A percentile compares a stretch with the other conserved stretches of the same genome.
phyloP scores from a whole-genome alignment of 768 basidiomycete genomes.

The Lepiota brunneoincarnata region DNA sequence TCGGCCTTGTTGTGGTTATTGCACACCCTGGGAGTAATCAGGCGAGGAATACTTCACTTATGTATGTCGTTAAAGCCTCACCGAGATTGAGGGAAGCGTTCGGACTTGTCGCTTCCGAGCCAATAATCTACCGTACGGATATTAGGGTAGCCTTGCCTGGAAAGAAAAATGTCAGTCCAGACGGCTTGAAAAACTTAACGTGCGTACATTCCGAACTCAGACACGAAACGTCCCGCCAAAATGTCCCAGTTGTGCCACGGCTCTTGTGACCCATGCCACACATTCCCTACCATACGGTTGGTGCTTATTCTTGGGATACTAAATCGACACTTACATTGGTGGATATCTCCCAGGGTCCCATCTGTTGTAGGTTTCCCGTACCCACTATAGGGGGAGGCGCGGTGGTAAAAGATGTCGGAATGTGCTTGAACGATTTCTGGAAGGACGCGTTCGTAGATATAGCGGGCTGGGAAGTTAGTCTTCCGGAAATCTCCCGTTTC shows the following conservation, averaged over 20 bases:
- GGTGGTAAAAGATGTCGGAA: conserved; percentile 76
- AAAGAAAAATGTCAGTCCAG: background rate
- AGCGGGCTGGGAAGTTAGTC: conserved; percentile 82
- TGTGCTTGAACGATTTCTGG: conserved; percentile 68
- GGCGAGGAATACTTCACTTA: background rate
- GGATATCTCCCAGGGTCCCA: conserved; percentile 79
- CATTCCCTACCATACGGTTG: conserved; percentile 58
- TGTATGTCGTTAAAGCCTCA: conserved; percentile 20
- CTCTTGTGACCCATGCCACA: conserved; percentile 93
- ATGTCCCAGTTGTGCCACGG: conserved; percentile 95
- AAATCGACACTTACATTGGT: conserved; percentile 64
- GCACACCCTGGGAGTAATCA: conserved; percentile 42
- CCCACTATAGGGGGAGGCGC: conserved; percentile 86
- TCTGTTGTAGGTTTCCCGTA: conserved; percentile 72
- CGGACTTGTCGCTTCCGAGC: conserved; percentile 69
- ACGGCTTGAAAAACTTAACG: background rate
- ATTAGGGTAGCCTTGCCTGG: conserved; percentile 86
- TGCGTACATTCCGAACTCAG: conserved; percentile 88
- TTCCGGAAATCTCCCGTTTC: conserved; percentile 82
- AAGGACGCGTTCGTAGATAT: conserved; percentile 86
- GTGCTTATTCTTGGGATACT: conserved; percentile 1
- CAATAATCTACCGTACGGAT: conserved; percentile 88
- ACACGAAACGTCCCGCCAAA: conserved; percentile 88
- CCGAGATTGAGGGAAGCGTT: conserved; percentile 89
- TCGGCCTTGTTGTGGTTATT: conserved; percentile 91